Base-by-base conservation (phyloP, 768 basidiomycete genomes). In the Cytidiella melzeri region DNA sequence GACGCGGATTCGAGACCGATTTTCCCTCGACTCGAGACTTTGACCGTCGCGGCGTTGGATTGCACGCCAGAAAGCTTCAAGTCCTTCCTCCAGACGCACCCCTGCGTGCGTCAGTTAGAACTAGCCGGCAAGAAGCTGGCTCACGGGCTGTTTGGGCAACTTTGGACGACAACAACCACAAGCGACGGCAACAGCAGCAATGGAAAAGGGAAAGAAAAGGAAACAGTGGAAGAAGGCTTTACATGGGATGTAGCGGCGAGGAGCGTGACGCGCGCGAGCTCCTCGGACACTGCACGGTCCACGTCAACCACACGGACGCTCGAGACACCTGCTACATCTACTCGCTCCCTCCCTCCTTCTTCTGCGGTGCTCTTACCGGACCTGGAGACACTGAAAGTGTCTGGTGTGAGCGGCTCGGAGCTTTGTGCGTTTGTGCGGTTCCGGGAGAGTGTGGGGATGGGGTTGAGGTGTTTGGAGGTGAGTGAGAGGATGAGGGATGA, bases 101-200 rank as follows among this genome's bases (percentile, higher is more conserved):
- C 73, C 19, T 52, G 50, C 7, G 56, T 56, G 21, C 62, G 75
- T 24, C 64, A 73, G 18, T 63, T 80, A 4, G 71, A 74, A 18
- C 73, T 75, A 53, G 67, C 62, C 46, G 45, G 57, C 15, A 52
- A 54, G 10, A 66, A 60, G 44, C 72, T 71, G 65, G 59, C 56
- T 4, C 39, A 49, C 6, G 55, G 57, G 3, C 59, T 78, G 12
- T 54, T 79, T 19, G 60, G 58, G 36, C 61, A 66, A 10, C 43
- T 54, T 49, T 73, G 30, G 30, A 34, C 30, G 30, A 15, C 9
- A 7, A 15, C 15, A 7, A 15, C 60, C 11, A 64, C 78, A 24
- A 74, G 76, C 51, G 67, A 73, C 41, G 72, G 75, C 55, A 75
- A 76, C 51, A 53, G 58, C 26, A 63, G 64, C 44, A 63, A 74